Base-by-base conservation (phyloP, 768 basidiomycete genomes). In the Kwoniella heveanensis region DNA sequence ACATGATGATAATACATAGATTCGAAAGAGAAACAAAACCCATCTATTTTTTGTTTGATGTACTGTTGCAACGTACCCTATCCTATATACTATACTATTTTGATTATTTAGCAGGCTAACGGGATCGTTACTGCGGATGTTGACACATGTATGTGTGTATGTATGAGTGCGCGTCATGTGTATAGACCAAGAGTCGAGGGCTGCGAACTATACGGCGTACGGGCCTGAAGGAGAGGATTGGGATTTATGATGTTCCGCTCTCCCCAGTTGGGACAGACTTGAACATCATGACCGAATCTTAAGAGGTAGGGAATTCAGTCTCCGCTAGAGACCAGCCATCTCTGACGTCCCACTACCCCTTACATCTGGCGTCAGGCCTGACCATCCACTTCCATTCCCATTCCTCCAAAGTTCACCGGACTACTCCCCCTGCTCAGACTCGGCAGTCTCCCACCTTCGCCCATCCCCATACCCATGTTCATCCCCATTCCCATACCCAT, bases 361-460 rank as follows among this genome's bases (percentile, higher is more conserved):
- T 44, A 44, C 39, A 9, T 4, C 39, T 44, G 39, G 39, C 53
- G 54, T 54, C 62, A 78, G 19, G 72, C 72, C 62, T 66, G 64
- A 8, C 70, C 69, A 58, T 79, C 78, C 36, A 79, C 69, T 58
- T 79, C 78, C 78, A 79, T 79, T 13, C 66, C 68, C 65, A 69
- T 68, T 46, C 39, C 39, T 9, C 26, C 53, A 36, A 67, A 61
- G 36, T 60, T 47, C 19, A 63, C 69, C 26, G 74, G 74, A 54
- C 71, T 74, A 30, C 67, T 68, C 4, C 76, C 71, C 24, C 78
- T 54, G n/a, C 64, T 67, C 12, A 79, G 62, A 58, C 77, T 78
- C 15, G 78, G 78, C 60, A 79, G 54, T 29, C 56, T 51, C 3
- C 56, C 65, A 8, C 37, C 44, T 5, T 50, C 52, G 29, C 66